Evolutionary conservation across 306 rosid genomes (phyloP).

Genomic region (Cicer judaicum): DNA sequence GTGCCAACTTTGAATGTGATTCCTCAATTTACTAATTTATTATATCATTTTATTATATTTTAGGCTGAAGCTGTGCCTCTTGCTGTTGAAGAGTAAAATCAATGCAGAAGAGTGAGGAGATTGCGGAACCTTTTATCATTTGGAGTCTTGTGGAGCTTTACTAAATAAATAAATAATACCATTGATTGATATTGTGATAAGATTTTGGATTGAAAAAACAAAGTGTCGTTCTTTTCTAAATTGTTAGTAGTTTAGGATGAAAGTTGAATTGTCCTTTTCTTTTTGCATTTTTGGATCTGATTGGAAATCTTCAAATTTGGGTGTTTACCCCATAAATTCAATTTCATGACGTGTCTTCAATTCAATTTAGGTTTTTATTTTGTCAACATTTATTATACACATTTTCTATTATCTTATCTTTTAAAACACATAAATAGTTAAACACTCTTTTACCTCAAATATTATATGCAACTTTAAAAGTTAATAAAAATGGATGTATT

Average conservation of each 20-base stretch:
- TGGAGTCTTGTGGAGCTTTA: conserved; percentile 45
- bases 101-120: conserved; percentile 40
- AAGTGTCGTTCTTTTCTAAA: not conserved
- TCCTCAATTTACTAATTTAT: conserved; percentile 8
- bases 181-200: conserved; percentile 54
- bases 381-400: not conserved
- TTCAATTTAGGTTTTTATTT: not conserved
- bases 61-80: conserved; percentile 84
- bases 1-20: not conserved
- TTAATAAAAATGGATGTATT: no score
- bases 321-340: conserved; percentile 50
- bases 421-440: no score
- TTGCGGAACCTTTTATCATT: conserved; percentile 47
- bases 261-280: not conserved
- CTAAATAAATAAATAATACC: conserved; percentile 39
- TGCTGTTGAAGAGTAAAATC: conserved; percentile 65
- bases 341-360: conserved; percentile 43
- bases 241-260: not conserved
- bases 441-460: no score
- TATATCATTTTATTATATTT: conserved; percentile 9
- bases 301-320: conserved; percentile 55
- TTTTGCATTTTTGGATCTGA: conserved; percentile 9
- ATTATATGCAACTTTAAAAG: no score
- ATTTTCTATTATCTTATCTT: no score
- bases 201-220: not conserved